Evolutionary conservation across 2,329 filamentous ascomycete species (phyloP).

Genomic region (Apiospora hydei): DNA sequence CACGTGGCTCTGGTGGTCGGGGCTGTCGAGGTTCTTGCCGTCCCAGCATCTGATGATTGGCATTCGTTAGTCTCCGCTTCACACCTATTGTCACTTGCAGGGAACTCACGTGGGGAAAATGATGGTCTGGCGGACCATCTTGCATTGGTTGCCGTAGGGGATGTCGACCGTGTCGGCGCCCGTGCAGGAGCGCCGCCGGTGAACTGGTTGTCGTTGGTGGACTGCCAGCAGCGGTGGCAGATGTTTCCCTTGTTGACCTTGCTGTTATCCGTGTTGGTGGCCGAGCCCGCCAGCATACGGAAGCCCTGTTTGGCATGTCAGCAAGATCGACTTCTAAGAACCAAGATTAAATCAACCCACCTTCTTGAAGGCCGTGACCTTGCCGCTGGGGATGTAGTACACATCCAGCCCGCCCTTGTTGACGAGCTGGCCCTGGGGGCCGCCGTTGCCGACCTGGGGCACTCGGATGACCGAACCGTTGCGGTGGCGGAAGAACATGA

Average conservation of each 20-base stretch:
- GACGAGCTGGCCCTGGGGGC: constrained; percentile 50
- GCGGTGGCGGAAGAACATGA: constrained; percentile 53
- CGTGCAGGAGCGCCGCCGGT: constrained; percentile 56
- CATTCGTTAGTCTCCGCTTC: not conserved
- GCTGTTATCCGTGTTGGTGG: constrained; percentile 49
- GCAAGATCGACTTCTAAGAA: not conserved
- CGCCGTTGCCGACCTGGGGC: constrained; percentile 53
- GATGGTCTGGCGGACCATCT: constrained; percentile 61
- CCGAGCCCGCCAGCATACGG: constrained; percentile 55
- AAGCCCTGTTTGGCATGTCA: constrained; percentile 45
- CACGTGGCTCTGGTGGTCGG: constrained; percentile 56
- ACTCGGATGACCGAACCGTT: constrained; percentile 53
- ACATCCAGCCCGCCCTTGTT: constrained; percentile 54
- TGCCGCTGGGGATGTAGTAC: constrained; percentile 54
- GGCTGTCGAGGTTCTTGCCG: constrained; percentile 55
- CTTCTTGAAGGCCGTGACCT: constrained; percentile 50
- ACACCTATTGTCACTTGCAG: not conserved
- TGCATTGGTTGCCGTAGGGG: constrained; percentile 52
- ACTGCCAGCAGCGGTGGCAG: constrained; percentile 57
- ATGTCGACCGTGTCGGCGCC: constrained; percentile 59
- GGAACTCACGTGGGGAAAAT: constrained; percentile 53
- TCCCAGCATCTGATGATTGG: constrained; percentile 52
- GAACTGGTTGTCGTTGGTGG: constrained; percentile 53
- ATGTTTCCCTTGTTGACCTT: constrained; percentile 50
- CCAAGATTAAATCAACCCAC: constrained; percentile 32